These are phyloP conservation scores for Ceratocystis eucalypticola DNA, from an alignment of 2,329 filamentous ascomycete species.

Conservation along the genomic window DNA sequence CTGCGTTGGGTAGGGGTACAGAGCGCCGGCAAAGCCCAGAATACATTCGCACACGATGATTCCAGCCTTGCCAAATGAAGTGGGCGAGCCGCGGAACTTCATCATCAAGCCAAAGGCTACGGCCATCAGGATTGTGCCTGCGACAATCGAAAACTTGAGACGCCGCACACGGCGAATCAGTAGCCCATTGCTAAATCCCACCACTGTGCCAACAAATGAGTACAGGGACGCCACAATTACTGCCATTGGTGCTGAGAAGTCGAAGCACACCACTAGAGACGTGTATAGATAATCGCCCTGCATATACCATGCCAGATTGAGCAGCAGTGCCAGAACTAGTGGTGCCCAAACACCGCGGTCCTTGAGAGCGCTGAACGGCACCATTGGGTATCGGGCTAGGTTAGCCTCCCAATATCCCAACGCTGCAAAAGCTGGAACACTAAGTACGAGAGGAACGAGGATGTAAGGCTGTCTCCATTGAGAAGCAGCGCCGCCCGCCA, in stretches of 20 bases:
- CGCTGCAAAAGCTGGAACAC: conserved; percentile 34
- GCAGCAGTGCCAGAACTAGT: conserved; percentile 42
- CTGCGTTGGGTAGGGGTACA: conserved; percentile 42
- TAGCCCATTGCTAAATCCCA: conserved; percentile 42
- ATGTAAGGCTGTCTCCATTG: conserved; percentile 30
- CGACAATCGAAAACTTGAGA: conserved; percentile 50
- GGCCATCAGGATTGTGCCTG: conserved; percentile 45
- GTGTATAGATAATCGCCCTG: conserved; percentile 54
- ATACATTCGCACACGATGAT: conserved; percentile 49
- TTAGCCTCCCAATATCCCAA: conserved; percentile 36
- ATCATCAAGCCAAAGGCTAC: conserved; percentile 54
- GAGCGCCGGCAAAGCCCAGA: conserved; percentile 48
- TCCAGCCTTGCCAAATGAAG: conserved; percentile 34
- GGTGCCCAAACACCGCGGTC: conserved; percentile 52
- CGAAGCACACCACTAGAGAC: conserved; percentile 46
- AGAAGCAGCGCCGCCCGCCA: conserved; percentile 30
- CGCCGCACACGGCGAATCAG: conserved; percentile 43
- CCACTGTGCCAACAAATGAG: conserved; percentile 41
- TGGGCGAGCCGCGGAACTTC: conserved; percentile 42
- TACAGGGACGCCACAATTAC: conserved; percentile 48
- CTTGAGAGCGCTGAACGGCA: conserved; percentile 47
- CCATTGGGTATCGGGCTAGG: conserved; percentile 37
- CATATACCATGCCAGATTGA: conserved; percentile 49
- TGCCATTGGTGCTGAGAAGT: conserved; percentile 42
- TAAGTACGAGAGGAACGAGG: conserved; percentile 33